Percentiles rank a stretch among this genome's conserved stretches.
These are phyloP conservation scores for Albophoma yamanashiensis DNA, from an alignment of 2,329 filamentous ascomycete species.

Conservation along the genomic window DNA sequence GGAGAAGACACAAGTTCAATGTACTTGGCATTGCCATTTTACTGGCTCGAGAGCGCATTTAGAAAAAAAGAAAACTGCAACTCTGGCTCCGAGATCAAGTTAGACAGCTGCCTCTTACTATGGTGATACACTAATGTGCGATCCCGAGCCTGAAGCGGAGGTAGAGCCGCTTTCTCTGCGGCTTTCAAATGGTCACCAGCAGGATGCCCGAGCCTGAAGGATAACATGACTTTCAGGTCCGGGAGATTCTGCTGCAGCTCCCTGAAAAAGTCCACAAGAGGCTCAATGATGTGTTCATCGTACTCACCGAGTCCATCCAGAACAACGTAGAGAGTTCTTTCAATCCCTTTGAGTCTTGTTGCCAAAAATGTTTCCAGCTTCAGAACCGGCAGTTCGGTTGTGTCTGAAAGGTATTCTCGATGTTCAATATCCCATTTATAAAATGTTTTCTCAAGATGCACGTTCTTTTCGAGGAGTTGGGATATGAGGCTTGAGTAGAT, in stretches of 20 bases:
- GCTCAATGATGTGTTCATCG: neutral
- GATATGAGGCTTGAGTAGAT: neutral
- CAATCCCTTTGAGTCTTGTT: neutral
- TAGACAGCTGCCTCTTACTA: neutral
- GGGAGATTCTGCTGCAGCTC: neutral
- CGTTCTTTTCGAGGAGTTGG: neutral
- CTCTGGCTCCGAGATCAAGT: neutral
- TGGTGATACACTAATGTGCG: neutral
- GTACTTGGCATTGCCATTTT: neutral
- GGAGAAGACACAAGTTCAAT: too few species aligned
- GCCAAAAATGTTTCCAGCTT: neutral
- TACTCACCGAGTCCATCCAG: neutral
- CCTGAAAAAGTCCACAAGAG: neutral
- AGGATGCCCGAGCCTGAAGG: neutral
- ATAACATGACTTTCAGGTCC: neutral
- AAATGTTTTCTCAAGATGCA: neutral
- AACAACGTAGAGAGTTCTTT: neutral
- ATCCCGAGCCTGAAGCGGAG: neutral
- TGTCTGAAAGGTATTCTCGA: neutral
- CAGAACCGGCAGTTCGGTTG: neutral
- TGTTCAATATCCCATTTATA: neutral
- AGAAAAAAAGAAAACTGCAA: neutral
- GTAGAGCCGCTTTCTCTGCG: neutral
- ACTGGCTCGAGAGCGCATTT: neutral
- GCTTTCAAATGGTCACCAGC: neutral